phyloP scores from a whole-genome alignment of 176 grass and related monocot genomes.

The Cymbopogon citratus region DNA sequence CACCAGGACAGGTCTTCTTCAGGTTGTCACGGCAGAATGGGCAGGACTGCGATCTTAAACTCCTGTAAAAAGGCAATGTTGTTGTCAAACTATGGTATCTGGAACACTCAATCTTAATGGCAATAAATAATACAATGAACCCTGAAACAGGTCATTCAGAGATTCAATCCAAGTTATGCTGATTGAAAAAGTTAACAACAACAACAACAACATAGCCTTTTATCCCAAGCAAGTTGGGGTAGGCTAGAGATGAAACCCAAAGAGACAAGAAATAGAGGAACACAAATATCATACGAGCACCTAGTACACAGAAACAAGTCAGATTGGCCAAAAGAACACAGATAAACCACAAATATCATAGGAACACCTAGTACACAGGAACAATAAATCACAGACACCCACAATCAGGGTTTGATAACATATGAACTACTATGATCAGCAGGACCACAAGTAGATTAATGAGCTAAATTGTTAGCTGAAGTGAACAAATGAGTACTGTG shows the following conservation, averaged over 20 bases:
- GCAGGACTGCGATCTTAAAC: conserved; percentile 63
- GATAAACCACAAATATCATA: not conserved
- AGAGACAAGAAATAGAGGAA: too few species aligned
- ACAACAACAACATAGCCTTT: too few species aligned
- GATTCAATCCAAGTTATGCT: not conserved
- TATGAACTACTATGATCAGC: not conserved
- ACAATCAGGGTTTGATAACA: conserved; percentile 8
- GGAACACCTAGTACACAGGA: conserved; percentile 7
- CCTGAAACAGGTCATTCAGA: not conserved
- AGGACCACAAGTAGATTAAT: conserved; percentile 16
- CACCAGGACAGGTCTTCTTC: conserved; percentile 48
- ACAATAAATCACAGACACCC: conserved; percentile 25
- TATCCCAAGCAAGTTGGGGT: too few species aligned
- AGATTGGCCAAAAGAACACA: not conserved
- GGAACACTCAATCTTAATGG: not conserved
- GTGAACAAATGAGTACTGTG: not conserved
- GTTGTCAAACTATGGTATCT: conserved; percentile 4
- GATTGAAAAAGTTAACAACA: not conserved
- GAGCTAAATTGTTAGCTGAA: conserved; percentile 10
- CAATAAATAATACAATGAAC: not conserved
- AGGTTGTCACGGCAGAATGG: conserved; percentile 75
- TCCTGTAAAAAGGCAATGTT: conserved; percentile 41
- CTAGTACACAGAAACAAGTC: too few species aligned
- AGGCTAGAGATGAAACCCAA: too few species aligned
- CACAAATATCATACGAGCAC: too few species aligned